Percentiles rank a stretch among this genome's conserved stretches.
phyloP scores from a whole-genome alignment of 1,139 yeast genomes.

The Debaryomyces fabryi region DNA sequence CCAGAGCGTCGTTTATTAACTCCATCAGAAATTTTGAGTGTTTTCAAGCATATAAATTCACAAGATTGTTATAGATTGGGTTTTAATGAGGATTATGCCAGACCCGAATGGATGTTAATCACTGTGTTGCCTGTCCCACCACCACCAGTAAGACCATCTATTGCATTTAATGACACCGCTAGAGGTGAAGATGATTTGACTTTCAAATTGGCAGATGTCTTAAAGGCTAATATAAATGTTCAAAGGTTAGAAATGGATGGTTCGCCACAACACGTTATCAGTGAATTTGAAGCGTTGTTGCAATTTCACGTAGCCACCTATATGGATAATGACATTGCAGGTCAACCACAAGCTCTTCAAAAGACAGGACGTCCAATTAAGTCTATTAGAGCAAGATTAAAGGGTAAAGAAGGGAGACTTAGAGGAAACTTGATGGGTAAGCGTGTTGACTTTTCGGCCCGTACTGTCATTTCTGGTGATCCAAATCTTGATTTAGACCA shows the following conservation, averaged over 20 bases:
- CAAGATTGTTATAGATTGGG: constrained; percentile 85
- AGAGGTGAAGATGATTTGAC: constrained; percentile 99
- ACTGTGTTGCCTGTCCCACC: constrained; percentile 99
- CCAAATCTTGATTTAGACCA: constrained; percentile 97
- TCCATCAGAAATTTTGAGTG: constrained; percentile 87
- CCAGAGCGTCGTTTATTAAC: constrained; percentile 90
- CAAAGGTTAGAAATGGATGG: constrained; percentile 97
- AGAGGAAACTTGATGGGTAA: constrained; percentile 99
- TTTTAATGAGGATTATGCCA: constrained; percentile 91
- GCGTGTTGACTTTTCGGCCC: constrained; percentile 98
- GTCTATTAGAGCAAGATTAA: constrained; percentile 96
- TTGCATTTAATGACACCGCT: constrained; percentile 97
- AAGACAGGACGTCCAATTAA: constrained; percentile 99
- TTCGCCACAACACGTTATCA: constrained; percentile 96
- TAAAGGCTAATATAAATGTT: constrained; percentile 94
- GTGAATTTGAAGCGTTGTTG: constrained; percentile 91
- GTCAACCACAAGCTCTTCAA: constrained; percentile 98
- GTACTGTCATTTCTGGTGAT: constrained; percentile 99
- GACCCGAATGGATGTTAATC: constrained; percentile 98
- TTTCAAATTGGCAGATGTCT: constrained; percentile 92
- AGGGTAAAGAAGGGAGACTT: constrained; percentile 98
- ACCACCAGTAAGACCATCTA: constrained; percentile 98
- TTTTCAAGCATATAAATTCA: constrained; percentile 85
- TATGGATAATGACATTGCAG: constrained; percentile 99
- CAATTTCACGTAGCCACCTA: constrained; percentile 99